These are phyloP conservation scores for Fusarium sp. DNA, from an alignment of 2,329 filamentous ascomycete species.

Conservation along the genomic window DNA sequence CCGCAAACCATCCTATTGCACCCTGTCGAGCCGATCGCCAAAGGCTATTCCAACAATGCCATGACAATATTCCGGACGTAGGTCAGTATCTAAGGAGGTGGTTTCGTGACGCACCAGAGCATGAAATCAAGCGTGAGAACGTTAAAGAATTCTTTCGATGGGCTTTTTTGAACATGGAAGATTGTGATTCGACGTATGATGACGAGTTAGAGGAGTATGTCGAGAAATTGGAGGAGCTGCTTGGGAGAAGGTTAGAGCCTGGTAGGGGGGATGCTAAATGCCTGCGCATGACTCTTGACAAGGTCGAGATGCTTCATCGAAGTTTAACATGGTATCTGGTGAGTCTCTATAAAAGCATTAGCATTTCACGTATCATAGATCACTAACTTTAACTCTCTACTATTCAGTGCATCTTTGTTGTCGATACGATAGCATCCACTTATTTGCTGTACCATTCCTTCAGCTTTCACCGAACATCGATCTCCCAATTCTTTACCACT, in stretches of 20 bases:
- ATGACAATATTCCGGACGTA: slow-evolving; percentile 61
- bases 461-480: slow-evolving; percentile 55
- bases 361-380: not conserved
- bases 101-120: slow-evolving; percentile 63
- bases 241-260: slow-evolving; percentile 59
- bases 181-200: slow-evolving; percentile 55
- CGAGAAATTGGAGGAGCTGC: slow-evolving; percentile 58
- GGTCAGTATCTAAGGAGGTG: slow-evolving; percentile 64
- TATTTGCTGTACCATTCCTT: slow-evolving; percentile 57
- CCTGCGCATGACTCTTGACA: slow-evolving; percentile 66
- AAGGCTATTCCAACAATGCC: slow-evolving; percentile 61
- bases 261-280: slow-evolving; percentile 63
- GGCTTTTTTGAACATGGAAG: slow-evolving; percentile 64
- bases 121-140: slow-evolving; percentile 67
- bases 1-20: slow-evolving; percentile 59
- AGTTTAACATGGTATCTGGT: slow-evolving; percentile 67
- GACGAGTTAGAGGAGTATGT: slow-evolving; percentile 67
- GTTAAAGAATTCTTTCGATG: slow-evolving; percentile 69
- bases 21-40: slow-evolving; percentile 56
- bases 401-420: slow-evolving; percentile 55
- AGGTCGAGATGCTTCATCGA: slow-evolving; percentile 64
- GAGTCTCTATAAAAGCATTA: slow-evolving; percentile 29
- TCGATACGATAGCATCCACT: slow-evolving; percentile 52
- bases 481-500: slow-evolving; percentile 50
- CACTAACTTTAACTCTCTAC: not conserved